Evolutionary conservation across 306 rosid species (phyloP).

Genomic region (Cicer pinnatifidum): DNA sequence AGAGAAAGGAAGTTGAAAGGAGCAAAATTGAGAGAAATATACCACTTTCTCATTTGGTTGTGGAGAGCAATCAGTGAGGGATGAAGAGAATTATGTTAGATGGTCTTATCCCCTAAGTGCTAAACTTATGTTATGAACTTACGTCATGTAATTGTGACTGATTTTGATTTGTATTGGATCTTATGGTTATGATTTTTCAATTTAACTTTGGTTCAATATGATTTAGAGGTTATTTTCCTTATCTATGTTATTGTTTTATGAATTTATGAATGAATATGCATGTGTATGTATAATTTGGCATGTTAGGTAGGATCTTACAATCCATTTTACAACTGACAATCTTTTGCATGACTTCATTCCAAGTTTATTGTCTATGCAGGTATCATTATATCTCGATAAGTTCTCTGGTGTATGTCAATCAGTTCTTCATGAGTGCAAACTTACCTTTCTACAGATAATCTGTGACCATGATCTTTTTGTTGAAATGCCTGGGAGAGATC

Average conservation of each 20-base stretch:
- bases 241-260: constrained; percentile 5
- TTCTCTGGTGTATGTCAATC: constrained; percentile 95
- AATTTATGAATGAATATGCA: not conserved
- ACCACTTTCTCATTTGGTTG: not conserved
- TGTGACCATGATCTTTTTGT: constrained; percentile 98
- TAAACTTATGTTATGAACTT: constrained; percentile 6
- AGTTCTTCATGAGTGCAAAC: constrained; percentile 96
- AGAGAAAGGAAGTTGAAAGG: not conserved
- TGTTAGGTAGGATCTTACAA: not conserved
- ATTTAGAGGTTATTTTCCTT: not conserved
- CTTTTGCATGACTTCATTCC: constrained; percentile 14
- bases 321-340: constrained; percentile 10
- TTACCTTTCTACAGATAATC: constrained; percentile 83
- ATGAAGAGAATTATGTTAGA: not conserved
- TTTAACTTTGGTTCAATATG: not conserved
- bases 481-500: constrained; percentile 99
- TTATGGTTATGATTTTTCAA: not conserved
- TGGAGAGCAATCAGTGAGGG: not conserved
- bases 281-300: not conserved
- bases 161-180: not conserved
- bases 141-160: not conserved
- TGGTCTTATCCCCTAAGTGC: constrained; percentile 1
- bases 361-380: constrained; percentile 60
- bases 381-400: constrained; percentile 92
- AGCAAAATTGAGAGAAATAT: not conserved